phyloP scores from a whole-genome alignment of 257 asterid genomes.

The Solanum tarapatanum region DNA sequence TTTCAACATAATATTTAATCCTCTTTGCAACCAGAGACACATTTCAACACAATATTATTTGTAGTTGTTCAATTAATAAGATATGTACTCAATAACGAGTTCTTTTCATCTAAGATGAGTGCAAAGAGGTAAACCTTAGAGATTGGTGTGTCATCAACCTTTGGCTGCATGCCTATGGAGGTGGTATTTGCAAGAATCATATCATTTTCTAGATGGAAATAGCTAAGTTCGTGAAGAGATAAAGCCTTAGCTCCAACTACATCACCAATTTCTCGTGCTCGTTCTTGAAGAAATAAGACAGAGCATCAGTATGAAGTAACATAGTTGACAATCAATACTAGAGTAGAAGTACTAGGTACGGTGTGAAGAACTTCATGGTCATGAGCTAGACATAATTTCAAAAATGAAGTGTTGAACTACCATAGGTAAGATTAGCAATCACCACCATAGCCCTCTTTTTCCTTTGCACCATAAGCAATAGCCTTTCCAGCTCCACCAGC shows the following conservation, averaged over 20 bases:
- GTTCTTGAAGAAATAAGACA: constrained; percentile 25
- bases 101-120: not conserved
- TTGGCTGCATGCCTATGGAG: constrained; percentile 91
- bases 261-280: constrained; percentile 82
- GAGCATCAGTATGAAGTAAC: not conserved
- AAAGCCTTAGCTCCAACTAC: constrained; percentile 73
- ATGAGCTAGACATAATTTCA: not conserved
- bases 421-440: constrained; percentile 88
- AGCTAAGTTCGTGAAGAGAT: constrained; percentile 50
- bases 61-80: not conserved
- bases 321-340: not conserved
- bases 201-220: constrained; percentile 69
- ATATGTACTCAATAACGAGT: not conserved
- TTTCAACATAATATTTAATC: not conserved
- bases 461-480: constrained; percentile 90
- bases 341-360: not conserved
- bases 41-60: not conserved
- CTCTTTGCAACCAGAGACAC: too few relatives aligned
- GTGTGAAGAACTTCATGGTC: not conserved
- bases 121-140: constrained; percentile 48
- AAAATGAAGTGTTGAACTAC: constrained; percentile 25
- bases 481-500: constrained; percentile 98
- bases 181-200: constrained; percentile 97
- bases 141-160: constrained; percentile 69
- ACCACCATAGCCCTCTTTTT: constrained; percentile 80